A percentile compares a stretch with the other conserved stretches of the same genome.
These are phyloP conservation scores for Taphrina sp. DNA, from an alignment of 1,139 yeast species.

Conservation along the genomic window DNA sequence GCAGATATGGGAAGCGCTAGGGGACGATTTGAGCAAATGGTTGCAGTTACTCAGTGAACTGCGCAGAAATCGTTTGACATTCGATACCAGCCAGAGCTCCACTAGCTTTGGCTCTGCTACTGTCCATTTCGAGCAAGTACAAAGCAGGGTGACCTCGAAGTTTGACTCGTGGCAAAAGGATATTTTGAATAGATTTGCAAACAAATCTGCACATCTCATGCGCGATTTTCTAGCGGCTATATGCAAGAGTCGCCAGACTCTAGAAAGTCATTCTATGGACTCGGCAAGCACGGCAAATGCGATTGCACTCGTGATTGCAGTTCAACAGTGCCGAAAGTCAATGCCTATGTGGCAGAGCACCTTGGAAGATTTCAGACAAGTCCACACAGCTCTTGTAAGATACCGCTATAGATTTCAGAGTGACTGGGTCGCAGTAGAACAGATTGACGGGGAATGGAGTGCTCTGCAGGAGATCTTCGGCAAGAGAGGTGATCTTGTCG, in stretches of 20 bases:
- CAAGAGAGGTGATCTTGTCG: conserved; percentile 42
- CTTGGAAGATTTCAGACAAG: conserved; percentile 44
- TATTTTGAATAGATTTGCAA: conserved; percentile 51
- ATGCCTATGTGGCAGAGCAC: conserved; percentile 44
- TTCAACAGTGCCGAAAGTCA: conserved; percentile 42
- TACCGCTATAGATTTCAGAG: conserved; percentile 53
- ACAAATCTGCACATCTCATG: conserved; percentile 43
- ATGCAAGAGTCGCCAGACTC: conserved; percentile 41
- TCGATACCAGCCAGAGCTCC: conserved; percentile 54
- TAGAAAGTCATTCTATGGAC: conserved; percentile 46
- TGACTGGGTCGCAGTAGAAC: conserved; percentile 65
- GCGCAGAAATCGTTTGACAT: conserved; percentile 50
- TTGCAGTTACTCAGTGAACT: conserved; percentile 50
- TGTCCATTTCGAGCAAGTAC: conserved; percentile 55
- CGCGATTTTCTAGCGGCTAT: conserved; percentile 43
- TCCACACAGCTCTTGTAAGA: conserved; percentile 52
- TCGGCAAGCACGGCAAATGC: conserved; percentile 46
- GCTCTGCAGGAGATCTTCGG: conserved; percentile 51
- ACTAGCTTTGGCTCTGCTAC: conserved; percentile 49
- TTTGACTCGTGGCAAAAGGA: conserved; percentile 61
- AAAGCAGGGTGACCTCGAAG: conserved; percentile 54
- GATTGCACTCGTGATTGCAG: conserved; percentile 45
- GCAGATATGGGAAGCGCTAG: conserved; percentile 44
- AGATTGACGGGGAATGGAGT: conserved; percentile 55
- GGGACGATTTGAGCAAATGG: conserved; percentile 52